A percentile compares a stretch with the other conserved stretches of the same genome.
Conservation (phyloP, 768 basidiomycete genomes). For the Auricularia auricula-judae region DNA sequence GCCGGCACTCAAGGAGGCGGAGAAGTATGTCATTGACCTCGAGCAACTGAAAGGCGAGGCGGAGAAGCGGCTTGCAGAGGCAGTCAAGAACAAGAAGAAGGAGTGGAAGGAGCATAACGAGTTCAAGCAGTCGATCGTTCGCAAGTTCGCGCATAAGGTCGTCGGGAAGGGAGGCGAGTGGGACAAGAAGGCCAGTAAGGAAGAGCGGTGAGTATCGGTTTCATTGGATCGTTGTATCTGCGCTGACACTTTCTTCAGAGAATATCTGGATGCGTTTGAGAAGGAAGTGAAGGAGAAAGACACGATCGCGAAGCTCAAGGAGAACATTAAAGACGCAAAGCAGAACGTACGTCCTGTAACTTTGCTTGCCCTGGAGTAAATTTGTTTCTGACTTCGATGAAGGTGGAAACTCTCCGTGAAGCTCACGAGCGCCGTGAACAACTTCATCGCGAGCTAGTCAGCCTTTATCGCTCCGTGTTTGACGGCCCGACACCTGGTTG, state of each 20-base stretch:
- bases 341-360: neutral
- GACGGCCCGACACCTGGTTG: neutral
- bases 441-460: neutral
- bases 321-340: neutral
- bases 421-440: neutral
- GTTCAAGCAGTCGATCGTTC: neutral
- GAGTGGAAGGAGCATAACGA: neutral
- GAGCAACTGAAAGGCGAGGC: neutral
- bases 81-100: neutral
- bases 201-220: neutral
- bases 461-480: neutral
- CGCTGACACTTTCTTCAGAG: neutral
- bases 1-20: neutral
- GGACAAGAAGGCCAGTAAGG: neutral
- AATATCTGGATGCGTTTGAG: neutral
- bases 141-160: neutral
- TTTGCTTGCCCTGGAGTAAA: neutral
- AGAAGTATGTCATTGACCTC: neutral
- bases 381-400: neutral
- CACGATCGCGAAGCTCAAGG: neutral
- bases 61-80: slow-evolving; percentile 3
- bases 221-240: neutral
- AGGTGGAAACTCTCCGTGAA: neutral
- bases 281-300: neutral
- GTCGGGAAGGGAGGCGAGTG: neutral